Evolutionary conservation across 2,329 filamentous ascomycete genomes (phyloP), one percentile per base, ranked within the genome.

Genomic region (Colletotrichum acutatum): DNA sequence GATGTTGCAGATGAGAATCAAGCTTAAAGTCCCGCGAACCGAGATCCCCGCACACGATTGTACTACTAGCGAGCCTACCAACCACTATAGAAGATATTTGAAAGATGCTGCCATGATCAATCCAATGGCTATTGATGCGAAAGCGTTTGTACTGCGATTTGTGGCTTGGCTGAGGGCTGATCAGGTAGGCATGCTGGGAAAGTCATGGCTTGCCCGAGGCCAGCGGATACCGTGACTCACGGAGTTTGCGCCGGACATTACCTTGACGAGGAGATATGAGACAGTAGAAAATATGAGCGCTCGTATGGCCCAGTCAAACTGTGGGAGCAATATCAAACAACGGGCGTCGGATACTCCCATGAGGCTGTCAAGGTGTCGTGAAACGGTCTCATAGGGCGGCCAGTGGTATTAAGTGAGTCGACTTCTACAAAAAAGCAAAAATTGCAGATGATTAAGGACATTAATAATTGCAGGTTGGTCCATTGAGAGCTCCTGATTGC

Each of bases 41-140:
- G 59, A 65, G 52, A 74, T 58, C 58, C 62, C 71, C 66, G 59
- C 66, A 53, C 62, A 64, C 71, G 66, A 67, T 61, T 72, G 72
- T 75, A 74, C 68, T 72, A 75, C 74, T 75, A 75, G 68, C 72
- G 60, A 68, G 69, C 70, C 74, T 76, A 72, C 71, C 65, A 75
- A 52, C 52, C 65, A 71, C 74, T 75, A 77, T 78, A 78, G 76
- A 78, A 77, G 73, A 77, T 72, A 75, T 77, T 77, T 63, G 68
- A 34, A 60, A 63, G 68, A 71, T 59, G 46, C 65, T 49, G 30
- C 59, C 66, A 76, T 57, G 65, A 64, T 58, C 54, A 68, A 66
- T 60, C 58, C 62, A 57, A 58, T 61, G 49, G 42, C 42, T 19
- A n/a, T 34, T 6, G 30, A 56, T 37, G 19, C n/a, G 19, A 34